These are phyloP conservation scores for Mycena capillaripes DNA, from an alignment of 768 basidiomycete species.

Conservation along the genomic window DNA sequence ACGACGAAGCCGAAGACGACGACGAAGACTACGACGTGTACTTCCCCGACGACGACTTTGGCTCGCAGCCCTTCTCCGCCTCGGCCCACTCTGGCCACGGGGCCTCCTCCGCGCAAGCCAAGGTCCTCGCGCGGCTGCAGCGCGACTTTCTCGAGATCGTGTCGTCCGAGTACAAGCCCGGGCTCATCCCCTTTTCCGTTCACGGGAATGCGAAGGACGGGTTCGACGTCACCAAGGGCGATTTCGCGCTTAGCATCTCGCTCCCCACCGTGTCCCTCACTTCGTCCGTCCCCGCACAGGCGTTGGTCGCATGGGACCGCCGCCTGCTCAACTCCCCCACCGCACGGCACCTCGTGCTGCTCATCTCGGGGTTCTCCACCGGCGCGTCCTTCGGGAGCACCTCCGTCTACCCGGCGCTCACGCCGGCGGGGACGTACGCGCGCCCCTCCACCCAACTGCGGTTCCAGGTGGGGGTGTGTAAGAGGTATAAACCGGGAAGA, in stretches of 20 bases:
- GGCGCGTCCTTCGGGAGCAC: no score
- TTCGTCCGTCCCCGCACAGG: conserved; percentile 69
- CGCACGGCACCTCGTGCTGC: conserved; percentile 71
- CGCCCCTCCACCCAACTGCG: conserved; percentile 62
- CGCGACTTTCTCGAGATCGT: conserved; percentile 71
- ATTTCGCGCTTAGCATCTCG: conserved; percentile 54
- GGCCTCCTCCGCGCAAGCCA: conserved; percentile 51
- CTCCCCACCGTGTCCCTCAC: conserved; percentile 67
- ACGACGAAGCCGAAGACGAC: conserved; percentile 52
- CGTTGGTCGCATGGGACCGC: conserved; percentile 82
- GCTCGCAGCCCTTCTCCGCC: background rate
- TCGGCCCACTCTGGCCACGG: no score
- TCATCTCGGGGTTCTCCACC: conserved; percentile 68
- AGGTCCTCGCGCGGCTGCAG: conserved; percentile 39
- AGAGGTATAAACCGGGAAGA: conserved; percentile 68
- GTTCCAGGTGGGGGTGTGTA: conserved; percentile 75
- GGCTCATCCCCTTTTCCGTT: conserved; percentile 55
- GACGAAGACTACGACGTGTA: conserved; percentile 57
- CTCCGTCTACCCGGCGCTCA: conserved; percentile 65
- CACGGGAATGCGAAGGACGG: conserved; percentile 34
- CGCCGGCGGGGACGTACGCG: conserved; percentile 75
- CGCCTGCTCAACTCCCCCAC: conserved; percentile 63
- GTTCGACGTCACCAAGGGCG: background rate
- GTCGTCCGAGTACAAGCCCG: conserved; percentile 65
- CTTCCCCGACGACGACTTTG: conserved; percentile 46